Conservation (phyloP, 2,329 filamentous ascomycete genomes). For the Cladosporium halotolerans region DNA sequence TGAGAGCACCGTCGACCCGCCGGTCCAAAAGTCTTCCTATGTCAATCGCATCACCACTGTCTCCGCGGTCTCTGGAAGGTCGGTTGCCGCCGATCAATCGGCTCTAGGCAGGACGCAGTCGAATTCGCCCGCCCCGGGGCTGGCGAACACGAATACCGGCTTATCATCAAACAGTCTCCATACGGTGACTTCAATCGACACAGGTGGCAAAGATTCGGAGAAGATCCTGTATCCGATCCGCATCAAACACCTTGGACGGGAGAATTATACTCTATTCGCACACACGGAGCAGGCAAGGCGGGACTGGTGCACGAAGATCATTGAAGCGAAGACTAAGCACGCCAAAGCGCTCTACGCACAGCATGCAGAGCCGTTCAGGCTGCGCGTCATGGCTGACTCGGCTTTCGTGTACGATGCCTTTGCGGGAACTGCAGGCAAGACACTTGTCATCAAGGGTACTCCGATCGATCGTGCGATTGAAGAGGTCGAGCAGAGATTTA, state of each 20-base stretch:
- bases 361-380: conserved; percentile 89
- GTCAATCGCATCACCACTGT: conserved; percentile 67
- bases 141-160: conserved; percentile 63
- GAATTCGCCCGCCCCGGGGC: conserved; percentile 29
- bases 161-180: conserved; percentile 49
- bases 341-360: conserved; percentile 83
- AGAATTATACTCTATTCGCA: conserved; percentile 87
- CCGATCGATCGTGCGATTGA: conserved; percentile 85
- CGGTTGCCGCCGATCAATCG: conserved; percentile 27
- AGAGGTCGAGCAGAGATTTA: conserved; percentile 74
- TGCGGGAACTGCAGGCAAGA: conserved; percentile 45
- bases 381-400: conserved; percentile 86
- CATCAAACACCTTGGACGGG: conserved; percentile 90
- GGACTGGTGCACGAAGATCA: conserved; percentile 91
- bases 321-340: conserved; percentile 90
- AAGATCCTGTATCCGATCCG: conserved; percentile 89
- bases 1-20: conserved; percentile 87
- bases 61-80: conserved; percentile 47
- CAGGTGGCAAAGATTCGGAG: conserved; percentile 57
- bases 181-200: conserved; percentile 47
- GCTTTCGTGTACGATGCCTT: conserved; percentile 75
- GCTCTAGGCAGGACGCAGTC: conserved; percentile 44
- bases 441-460: conserved; percentile 79
- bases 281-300: conserved; percentile 65
- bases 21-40: conserved; percentile 67